These are phyloP conservation scores for Oryza coarctata DNA, from an alignment of 176 grass and related monocot genomes.

Conservation along the genomic window DNA sequence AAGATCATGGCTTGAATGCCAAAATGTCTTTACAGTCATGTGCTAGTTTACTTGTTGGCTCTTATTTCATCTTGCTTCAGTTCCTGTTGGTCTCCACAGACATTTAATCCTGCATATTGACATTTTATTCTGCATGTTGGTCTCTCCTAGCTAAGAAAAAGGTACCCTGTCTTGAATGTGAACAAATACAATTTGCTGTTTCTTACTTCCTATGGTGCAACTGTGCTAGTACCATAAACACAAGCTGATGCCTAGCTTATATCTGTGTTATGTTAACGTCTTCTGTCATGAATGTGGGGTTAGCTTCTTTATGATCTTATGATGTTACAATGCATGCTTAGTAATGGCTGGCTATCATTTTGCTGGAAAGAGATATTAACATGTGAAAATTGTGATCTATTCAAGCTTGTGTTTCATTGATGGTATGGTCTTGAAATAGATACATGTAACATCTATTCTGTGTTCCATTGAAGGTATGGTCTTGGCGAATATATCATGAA, in stretches of 20 bases:
- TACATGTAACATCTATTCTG: neutral
- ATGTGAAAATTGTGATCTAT: neutral
- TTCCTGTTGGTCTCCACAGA: neutral
- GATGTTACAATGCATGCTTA: neutral
- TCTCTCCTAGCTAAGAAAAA: neutral
- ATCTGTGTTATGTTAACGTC: neutral
- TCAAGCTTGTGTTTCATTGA: neutral
- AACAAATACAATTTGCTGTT: constrained; percentile 5
- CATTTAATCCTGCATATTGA: constrained; percentile 24
- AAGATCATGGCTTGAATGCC: constrained; percentile 59
- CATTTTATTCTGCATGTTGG: constrained; percentile 9
- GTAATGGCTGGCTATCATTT: neutral
- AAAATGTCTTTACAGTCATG: neutral
- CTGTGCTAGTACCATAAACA: neutral
- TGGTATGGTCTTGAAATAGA: neutral
- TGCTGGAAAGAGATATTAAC: neutral
- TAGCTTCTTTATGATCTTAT: neutral
- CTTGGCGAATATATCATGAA: no score
- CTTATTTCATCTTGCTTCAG: constrained; percentile 26
- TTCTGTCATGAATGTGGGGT: neutral
- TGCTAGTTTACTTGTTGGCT: neutral
- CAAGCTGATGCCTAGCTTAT: neutral
- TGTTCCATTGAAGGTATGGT: no score
- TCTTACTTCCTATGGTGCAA: neutral
- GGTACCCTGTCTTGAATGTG: neutral